A percentile compares a stretch with the other conserved stretches of the same genome.
Evolutionary conservation across 2,329 filamentous ascomycete genomes (phyloP).

Genomic region (Triangularia verruculosa): DNA sequence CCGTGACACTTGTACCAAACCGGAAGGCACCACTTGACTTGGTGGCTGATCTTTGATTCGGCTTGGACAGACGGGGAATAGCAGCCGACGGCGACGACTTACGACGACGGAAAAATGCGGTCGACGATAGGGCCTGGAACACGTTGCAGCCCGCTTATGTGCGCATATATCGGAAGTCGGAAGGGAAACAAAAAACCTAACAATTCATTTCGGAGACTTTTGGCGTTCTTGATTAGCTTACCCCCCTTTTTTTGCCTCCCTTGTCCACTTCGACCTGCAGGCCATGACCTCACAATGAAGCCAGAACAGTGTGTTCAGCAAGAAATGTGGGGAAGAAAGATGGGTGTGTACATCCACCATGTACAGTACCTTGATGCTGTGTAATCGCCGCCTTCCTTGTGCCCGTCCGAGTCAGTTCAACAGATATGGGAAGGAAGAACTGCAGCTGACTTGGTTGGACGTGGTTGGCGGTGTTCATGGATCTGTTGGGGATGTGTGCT

Average conservation of each 20-base stretch:
- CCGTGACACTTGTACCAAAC: neutral
- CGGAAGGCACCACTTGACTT: neutral
- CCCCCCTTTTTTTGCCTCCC: neutral
- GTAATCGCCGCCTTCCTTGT: neutral
- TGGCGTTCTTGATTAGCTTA: neutral
- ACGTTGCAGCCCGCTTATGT: neutral
- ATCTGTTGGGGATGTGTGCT: neutral
- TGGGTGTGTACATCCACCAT: neutral
- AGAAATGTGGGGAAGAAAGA: neutral
- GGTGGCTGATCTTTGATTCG: neutral
- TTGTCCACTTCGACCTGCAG: neutral
- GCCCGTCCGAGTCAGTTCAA: neutral
- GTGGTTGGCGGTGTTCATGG: neutral
- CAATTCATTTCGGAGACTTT: neutral
- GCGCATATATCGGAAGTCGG: neutral
- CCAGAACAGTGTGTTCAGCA: neutral
- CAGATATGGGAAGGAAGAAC: neutral
- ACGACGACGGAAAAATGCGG: neutral
- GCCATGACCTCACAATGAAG: neutral
- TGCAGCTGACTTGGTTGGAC: neutral
- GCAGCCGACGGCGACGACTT: neutral
- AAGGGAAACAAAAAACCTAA: neutral
- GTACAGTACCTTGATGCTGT: neutral
- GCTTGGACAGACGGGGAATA: neutral
- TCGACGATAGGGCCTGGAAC: neutral